These are phyloP conservation scores for Pichia californica DNA, from an alignment of 805 yeast genomes.

Conservation along the genomic window DNA sequence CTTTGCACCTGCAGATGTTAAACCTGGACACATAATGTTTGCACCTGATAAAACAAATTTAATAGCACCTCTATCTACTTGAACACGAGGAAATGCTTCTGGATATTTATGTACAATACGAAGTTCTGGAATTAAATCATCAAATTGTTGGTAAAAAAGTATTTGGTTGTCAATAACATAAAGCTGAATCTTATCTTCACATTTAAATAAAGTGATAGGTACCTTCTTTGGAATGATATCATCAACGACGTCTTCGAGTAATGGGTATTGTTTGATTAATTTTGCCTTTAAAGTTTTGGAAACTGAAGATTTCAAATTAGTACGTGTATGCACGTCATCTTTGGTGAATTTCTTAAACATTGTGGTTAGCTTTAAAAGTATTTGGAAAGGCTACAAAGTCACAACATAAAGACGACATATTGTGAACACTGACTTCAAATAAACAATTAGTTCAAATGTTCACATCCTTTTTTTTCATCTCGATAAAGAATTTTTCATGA, in stretches of 20 bases:
- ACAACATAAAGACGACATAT: too few species aligned
- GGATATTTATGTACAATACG: conserved; percentile 78
- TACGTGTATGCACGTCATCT: conserved; percentile 84
- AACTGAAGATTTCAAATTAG: conserved; percentile 90
- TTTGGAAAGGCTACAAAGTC: too few species aligned
- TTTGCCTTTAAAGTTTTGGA: conserved; percentile 80
- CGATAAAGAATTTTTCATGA: too few species aligned
- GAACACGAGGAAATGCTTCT: conserved; percentile 73
- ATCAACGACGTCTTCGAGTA: conserved; percentile 71
- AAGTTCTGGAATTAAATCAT: conserved; percentile 70
- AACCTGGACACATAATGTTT: conserved; percentile 94
- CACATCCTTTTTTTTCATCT: too few species aligned
- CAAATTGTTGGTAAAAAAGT: conserved; percentile 73
- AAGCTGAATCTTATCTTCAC: conserved; percentile 83
- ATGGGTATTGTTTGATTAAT: conserved; percentile 66
- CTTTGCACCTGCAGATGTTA: conserved; percentile 78
- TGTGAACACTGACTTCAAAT: too few species aligned
- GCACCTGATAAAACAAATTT: conserved; percentile 95
- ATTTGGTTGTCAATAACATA: conserved; percentile 70
- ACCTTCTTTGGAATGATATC: conserved; percentile 84
- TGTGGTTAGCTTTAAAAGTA: not conserved
- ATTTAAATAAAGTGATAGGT: conserved; percentile 71
- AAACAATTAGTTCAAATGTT: too few species aligned
- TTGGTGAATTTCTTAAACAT: conserved; percentile 52
- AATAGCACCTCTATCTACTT: conserved; percentile 94